These are phyloP conservation scores for Colletotrichum costaricense DNA, from an alignment of 2,329 filamentous ascomycete species.

Conservation along the genomic window DNA sequence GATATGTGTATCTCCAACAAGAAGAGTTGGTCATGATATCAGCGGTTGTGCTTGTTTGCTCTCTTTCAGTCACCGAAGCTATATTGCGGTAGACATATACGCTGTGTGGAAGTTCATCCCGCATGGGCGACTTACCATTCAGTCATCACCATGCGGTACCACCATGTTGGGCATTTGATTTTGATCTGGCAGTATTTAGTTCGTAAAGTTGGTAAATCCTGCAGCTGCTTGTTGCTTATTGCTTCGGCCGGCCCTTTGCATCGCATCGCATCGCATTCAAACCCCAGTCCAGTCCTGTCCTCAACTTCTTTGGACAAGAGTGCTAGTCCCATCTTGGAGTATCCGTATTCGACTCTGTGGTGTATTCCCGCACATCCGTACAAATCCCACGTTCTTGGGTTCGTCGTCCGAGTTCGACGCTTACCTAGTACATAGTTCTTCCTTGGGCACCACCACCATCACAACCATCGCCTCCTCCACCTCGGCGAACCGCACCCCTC, in stretches of 20 bases:
- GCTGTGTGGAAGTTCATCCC: background rate
- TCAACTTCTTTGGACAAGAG: background rate
- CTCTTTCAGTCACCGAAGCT: background rate
- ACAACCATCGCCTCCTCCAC: background rate
- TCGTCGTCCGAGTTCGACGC: background rate
- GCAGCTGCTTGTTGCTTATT: background rate
- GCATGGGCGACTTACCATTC: background rate
- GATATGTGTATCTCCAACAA: background rate
- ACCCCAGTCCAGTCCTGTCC: background rate
- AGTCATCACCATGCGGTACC: slow-evolving; percentile 26
- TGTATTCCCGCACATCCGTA: background rate
- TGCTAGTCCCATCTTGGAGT: background rate
- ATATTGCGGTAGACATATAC: slow-evolving; percentile 1
- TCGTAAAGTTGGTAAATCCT: background rate
- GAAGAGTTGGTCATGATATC: background rate
- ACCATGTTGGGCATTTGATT: background rate
- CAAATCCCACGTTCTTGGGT: background rate
- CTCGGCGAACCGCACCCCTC: background rate
- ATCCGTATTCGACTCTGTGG: background rate
- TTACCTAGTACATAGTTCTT: background rate
- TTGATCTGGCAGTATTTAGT: background rate
- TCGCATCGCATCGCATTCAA: slow-evolving; percentile 5
- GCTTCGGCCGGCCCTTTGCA: slow-evolving; percentile 1
- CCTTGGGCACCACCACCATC: background rate
- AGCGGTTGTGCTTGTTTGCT: background rate